phyloP scores from a whole-genome alignment of 1,139 yeast species.

The Pneumocystis carinii region DNA sequence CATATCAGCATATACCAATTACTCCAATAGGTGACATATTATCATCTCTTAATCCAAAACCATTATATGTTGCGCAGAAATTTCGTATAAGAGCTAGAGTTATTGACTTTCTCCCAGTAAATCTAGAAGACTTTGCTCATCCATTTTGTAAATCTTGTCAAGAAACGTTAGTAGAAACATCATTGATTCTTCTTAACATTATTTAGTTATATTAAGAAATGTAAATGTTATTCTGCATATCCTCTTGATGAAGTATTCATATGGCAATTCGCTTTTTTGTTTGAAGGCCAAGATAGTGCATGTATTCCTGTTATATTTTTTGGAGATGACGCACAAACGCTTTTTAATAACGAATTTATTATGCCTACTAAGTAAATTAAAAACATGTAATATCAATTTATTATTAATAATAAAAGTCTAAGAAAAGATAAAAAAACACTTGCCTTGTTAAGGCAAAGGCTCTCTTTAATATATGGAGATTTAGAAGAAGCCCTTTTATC shows the following conservation, averaged over 20 bases:
- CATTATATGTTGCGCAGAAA: conserved; percentile 6
- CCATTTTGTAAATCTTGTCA: conserved; percentile 9
- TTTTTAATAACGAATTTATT: conserved; percentile 4
- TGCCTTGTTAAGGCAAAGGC: conserved; percentile 2
- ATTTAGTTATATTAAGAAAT: conserved; percentile 2
- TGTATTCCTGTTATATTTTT: conserved; percentile 9
- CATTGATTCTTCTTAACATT: background rate
- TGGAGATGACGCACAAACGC: conserved; percentile 8
- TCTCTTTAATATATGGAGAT: conserved; percentile 9
- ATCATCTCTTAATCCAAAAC: background rate
- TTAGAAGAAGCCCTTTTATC: conserved; percentile 7
- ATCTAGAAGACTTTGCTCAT: conserved; percentile 8
- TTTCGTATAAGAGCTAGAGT: conserved; percentile 8
- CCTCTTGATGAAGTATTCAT: conserved; percentile 5
- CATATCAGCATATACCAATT: conserved; percentile 7
- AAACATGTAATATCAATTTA: conserved; percentile 3
- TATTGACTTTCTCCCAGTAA: conserved; percentile 8
- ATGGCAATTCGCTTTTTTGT: conserved; percentile 6
- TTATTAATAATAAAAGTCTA: background rate
- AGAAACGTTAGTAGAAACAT: conserved; percentile 4
- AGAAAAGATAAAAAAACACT: conserved; percentile 4
- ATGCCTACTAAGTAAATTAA: background rate
- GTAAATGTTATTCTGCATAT: background rate
- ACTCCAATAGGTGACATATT: conserved; percentile 10
- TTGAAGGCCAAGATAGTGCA: conserved; percentile 10